phyloP scores from a whole-genome alignment of 441 rosid species.

The Adansonia rubrostipa region DNA sequence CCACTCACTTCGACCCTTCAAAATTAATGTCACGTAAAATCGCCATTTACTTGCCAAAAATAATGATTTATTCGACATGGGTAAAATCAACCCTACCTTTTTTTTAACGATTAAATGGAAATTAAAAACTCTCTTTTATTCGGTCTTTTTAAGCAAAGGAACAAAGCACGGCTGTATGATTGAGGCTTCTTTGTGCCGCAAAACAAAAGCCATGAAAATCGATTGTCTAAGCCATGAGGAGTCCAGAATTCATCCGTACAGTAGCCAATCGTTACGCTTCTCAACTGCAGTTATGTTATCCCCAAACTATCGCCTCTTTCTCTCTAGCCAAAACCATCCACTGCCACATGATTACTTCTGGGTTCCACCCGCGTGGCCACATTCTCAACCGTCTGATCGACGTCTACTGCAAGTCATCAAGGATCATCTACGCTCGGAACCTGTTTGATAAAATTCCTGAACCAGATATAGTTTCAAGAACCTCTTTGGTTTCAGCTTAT shows the following conservation, averaged over 20 bases:
- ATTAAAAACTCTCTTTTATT: too few relatives aligned
- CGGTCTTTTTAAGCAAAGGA: too few relatives aligned
- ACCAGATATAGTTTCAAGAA: constrained; percentile 14
- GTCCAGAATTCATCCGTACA: neutral
- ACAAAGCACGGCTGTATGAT: too few relatives aligned
- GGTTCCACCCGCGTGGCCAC: constrained; percentile 14
- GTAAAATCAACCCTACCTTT: too few relatives aligned
- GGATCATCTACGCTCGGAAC: constrained; percentile 1
- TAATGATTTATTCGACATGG: too few relatives aligned
- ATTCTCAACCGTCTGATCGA: constrained; percentile 8
- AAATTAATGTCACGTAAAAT: too few relatives aligned
- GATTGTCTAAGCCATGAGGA: neutral
- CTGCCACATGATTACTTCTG: constrained; percentile 3
- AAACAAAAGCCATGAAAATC: neutral
- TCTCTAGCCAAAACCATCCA: constrained; percentile 10
- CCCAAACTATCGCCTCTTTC: neutral
- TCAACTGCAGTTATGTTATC: constrained; percentile 12
- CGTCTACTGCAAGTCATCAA: neutral
- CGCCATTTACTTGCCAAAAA: too few relatives aligned
- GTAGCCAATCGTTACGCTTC: constrained; percentile 4
- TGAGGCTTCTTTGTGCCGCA: too few relatives aligned
- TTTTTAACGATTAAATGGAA: too few relatives aligned
- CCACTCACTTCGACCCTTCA: too few relatives aligned
- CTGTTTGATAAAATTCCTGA: constrained; percentile 16
- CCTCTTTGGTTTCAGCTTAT: constrained; percentile 15